Percentiles rank a stretch among this genome's conserved stretches.
These are phyloP conservation scores for Nicotiana undulata DNA, from an alignment of 257 asterid genomes.

Conservation along the genomic window DNA sequence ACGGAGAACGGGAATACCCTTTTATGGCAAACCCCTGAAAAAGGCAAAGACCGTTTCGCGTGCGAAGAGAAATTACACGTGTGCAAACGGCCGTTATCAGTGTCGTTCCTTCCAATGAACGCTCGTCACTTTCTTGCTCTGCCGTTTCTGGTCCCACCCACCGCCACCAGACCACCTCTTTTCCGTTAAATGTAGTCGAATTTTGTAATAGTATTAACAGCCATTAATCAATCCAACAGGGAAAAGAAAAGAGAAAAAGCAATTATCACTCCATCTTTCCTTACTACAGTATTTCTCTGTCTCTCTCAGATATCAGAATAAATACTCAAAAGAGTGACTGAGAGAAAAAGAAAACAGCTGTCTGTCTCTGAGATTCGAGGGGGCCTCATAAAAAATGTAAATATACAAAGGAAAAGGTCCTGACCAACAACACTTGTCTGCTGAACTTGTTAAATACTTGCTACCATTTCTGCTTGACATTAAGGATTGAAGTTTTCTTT, in stretches of 20 bases:
- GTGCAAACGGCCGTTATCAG: slow-evolving; percentile 15
- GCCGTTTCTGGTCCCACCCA: slow-evolving; percentile 12
- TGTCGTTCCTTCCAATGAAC: not conserved
- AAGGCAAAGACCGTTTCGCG: slow-evolving; percentile 2
- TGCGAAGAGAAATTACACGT: slow-evolving; percentile 8
- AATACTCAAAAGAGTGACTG: not conserved
- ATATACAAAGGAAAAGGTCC: slow-evolving; percentile 3
- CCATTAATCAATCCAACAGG: not conserved
- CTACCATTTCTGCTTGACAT: not conserved
- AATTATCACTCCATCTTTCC: not conserved
- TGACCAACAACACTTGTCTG: not conserved
- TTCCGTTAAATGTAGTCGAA: slow-evolving; percentile 4
- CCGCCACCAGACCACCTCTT: not conserved
- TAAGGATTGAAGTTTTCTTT: no score
- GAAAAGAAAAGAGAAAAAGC: not conserved
- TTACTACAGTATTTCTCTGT: not conserved
- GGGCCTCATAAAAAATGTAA: not conserved
- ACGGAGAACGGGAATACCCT: not conserved
- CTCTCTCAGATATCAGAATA: not conserved
- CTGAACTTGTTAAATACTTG: not conserved
- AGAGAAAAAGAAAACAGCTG: slow-evolving; percentile 3
- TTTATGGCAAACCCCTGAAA: not conserved
- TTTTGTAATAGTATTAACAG: not conserved
- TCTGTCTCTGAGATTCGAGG: not conserved
- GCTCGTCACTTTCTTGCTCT: not conserved